Conservation (phyloP, 2,329 filamentous ascomycete genomes). For the Madurella mycetomatis region DNA sequence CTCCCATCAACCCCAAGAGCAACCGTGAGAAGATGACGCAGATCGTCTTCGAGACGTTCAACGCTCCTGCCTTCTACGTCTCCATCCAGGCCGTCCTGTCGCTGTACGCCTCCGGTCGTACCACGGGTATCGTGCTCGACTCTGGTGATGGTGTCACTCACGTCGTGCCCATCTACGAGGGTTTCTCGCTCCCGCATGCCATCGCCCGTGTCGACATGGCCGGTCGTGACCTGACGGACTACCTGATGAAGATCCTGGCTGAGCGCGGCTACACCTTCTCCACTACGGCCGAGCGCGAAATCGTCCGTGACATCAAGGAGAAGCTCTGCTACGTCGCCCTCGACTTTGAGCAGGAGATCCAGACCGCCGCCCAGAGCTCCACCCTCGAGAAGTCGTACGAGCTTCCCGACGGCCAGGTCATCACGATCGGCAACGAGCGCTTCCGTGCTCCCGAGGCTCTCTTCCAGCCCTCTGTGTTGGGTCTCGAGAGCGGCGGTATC, state of each 20-base stretch:
- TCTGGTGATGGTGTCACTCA: constrained; percentile 99
- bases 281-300: constrained; percentile 99
- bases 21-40: constrained; percentile 99
- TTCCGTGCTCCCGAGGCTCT: constrained; percentile 99
- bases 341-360: constrained; percentile 99
- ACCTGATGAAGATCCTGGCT: constrained; percentile 99
- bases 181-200: constrained; percentile 99
- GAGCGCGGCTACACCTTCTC: constrained; percentile 99
- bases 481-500: constrained; percentile 98
- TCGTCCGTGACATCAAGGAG: constrained; percentile 99
- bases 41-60: constrained; percentile 99
- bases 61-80: constrained; percentile 99
- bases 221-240: constrained; percentile 99
- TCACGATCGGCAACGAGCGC: constrained; percentile 99
- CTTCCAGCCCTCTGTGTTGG: constrained; percentile 97
- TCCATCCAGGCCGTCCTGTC: constrained; percentile 99
- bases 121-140: constrained; percentile 99
- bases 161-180: constrained; percentile 99
- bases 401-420: constrained; percentile 98
- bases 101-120: constrained; percentile 99
- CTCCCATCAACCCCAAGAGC: constrained; percentile 99
- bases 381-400: constrained; percentile 99
- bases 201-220: constrained; percentile 99
- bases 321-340: constrained; percentile 99
- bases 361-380: constrained; percentile 98